These are phyloP conservation scores for Xylariaceae sp. DNA, from an alignment of 2,329 filamentous ascomycete genomes.

Conservation along the genomic window DNA sequence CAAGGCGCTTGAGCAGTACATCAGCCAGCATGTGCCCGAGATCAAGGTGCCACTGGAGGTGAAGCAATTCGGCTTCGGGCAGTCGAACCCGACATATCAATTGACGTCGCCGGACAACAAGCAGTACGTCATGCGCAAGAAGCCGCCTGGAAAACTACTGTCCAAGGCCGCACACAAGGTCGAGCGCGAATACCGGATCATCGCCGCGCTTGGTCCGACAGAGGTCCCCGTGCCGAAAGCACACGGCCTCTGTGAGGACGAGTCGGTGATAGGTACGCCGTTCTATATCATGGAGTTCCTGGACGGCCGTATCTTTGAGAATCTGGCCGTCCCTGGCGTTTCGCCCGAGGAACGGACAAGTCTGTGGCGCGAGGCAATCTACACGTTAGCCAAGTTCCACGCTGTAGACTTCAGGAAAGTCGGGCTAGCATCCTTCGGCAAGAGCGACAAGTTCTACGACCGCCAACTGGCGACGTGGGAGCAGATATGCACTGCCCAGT, in stretches of 20 bases:
- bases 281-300: slow-evolving; percentile 99
- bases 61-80: slow-evolving; percentile 98
- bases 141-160: slow-evolving; percentile 91
- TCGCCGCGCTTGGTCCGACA: slow-evolving; percentile 79
- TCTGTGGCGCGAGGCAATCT: slow-evolving; percentile 87
- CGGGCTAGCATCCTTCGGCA: slow-evolving; percentile 76
- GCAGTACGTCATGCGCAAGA: slow-evolving; percentile 93
- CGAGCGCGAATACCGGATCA: slow-evolving; percentile 92
- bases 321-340: slow-evolving; percentile 78
- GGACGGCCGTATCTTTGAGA: slow-evolving; percentile 91
- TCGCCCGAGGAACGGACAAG: slow-evolving; percentile 72
- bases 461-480: slow-evolving; percentile 85
- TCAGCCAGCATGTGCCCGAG: slow-evolving; percentile 78
- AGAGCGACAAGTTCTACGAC: slow-evolving; percentile 77
- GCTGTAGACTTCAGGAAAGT: slow-evolving; percentile 70
- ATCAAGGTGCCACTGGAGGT: slow-evolving; percentile 84
- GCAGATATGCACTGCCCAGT: slow-evolving; percentile 79
- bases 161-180: slow-evolving; percentile 96
- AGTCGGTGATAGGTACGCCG: slow-evolving; percentile 79
- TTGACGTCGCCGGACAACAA: slow-evolving; percentile 73
- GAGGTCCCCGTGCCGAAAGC: slow-evolving; percentile 86
- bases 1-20: slow-evolving; percentile 77
- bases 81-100: slow-evolving; percentile 97
- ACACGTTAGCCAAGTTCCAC: slow-evolving; percentile 86
- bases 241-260: slow-evolving; percentile 86